Base-by-base conservation (phyloP, 2,329 filamentous ascomycete species). In the Nannizziopsis barbatae region DNA sequence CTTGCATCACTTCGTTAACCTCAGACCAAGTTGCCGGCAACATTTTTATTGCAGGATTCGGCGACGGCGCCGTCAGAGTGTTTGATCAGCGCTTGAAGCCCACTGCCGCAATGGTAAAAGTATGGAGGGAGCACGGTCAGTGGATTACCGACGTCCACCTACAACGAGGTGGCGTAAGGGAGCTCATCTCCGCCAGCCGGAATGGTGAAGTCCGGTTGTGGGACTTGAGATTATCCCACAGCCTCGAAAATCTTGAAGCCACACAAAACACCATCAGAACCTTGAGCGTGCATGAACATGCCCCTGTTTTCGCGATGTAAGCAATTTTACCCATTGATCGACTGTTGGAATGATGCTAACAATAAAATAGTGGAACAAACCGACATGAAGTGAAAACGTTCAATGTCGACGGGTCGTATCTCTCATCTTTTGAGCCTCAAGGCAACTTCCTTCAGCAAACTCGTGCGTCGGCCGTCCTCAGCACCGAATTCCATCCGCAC, bases 11-110 rank as follows among this genome's bases (percentile, higher is more conserved):
- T 3, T 93, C 88, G 7, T 71, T 98, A 54, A 96, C 92, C 2
- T 95, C 88, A 12, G 92, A 98, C 65, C 92, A 96, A 73, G 94
- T 98, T 67, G 94, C 93, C 45, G 92, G 92, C 38, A 89, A 95
- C 60, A 81, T 95, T 40, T 95, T 98, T 59, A 85, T 95, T 9
- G 92, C 92, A 36, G 92, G 92, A 2, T 98, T 96, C 60, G 92
- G 92, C 14, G 93, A 98, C 60, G 92, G 92, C 31, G 89, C 88
- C 1, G 83, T 98, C 38, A 80, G 92, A 45, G 88, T 95, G 3
- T 98, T 95, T 62, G 92, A 98, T 65, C 86, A 90, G 55, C 81
- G 92, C 10, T 70, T 86, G 53, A 81, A 83, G 53, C 84, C 88
- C 2, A 84, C 87, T 52, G 87, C 92, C 47, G 84, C 85, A 14